Evolutionary conservation across 805 yeast genomes (phyloP), one percentile per base, ranked within the genome.

Genomic region (Metschnikowia proteae): DNA sequence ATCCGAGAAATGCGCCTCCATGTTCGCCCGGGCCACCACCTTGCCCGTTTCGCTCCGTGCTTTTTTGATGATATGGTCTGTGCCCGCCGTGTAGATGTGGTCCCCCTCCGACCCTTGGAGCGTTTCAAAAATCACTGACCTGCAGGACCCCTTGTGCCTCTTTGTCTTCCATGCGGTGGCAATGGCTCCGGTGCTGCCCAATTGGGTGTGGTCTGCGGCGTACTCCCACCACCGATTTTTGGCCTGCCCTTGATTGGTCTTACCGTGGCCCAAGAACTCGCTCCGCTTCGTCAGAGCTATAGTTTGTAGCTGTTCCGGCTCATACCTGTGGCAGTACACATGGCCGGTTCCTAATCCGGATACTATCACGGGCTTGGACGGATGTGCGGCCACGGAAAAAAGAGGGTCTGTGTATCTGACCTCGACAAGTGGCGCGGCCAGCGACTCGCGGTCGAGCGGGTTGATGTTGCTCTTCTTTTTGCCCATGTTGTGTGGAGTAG

Each of bases 61-160:
- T 58, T 81, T 82, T 64, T 92, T 92, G 53, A 92, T 70, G 4
- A 87, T 79, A 41, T 80, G 79, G 53, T 92, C 99, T 0, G 86
- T 78, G 0, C 98, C 98, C 17, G 83, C 81, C 0, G 96, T 76
- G 59, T 73, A 87, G 0, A 90, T 46, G 48, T 66, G 65, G 29
- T 76, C 75, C 2, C 89, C 89, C 4, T 63, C 54, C 3, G 67
- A 62, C 17, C 53, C 48, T 38, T 63, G 70, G 1, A 77, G 71
- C 3, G 82, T 79, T 51, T 83, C 87, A 63, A 88, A 83, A 6
- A 80, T 70, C 2, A 88, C 69, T 3, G 86, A 80, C 38, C 99
- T 71, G 51, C 96, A 88, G 54, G 96, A 84, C 1, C 89, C 91
- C 64, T 89, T 90, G 62, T 92, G 98, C 62, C 98, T 78, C 59